These are phyloP conservation scores for Psilocybe cubensis DNA, from an alignment of 768 basidiomycete genomes.

Conservation along the genomic window DNA sequence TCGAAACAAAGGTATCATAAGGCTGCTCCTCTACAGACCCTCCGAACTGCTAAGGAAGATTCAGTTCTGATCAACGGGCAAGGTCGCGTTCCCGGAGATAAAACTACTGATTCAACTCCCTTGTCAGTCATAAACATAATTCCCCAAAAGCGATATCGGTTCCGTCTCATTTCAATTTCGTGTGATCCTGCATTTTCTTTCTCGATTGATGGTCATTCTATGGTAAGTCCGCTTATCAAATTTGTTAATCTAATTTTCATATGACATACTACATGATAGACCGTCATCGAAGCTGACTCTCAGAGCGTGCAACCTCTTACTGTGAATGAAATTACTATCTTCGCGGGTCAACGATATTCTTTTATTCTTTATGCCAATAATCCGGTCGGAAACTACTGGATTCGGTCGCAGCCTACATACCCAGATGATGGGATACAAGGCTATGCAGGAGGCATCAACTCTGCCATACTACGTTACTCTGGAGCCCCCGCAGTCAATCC, in stretches of 20 bases:
- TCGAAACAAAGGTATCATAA: not conserved
- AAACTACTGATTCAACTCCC: conserved; percentile 31
- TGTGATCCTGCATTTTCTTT: conserved; percentile 47
- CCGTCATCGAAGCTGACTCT: conserved; percentile 43
- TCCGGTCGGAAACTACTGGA: conserved; percentile 45
- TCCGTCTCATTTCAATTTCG: conserved; percentile 23
- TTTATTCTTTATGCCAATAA: conserved; percentile 44
- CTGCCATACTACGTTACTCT: conserved; percentile 41
- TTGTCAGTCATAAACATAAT: conserved; percentile 44
- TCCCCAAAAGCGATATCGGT: conserved; percentile 41
- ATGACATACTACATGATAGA: conserved; percentile 18
- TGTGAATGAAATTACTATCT: conserved; percentile 37
- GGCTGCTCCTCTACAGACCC: not conserved
- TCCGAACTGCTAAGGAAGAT: not conserved
- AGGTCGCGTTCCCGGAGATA: conserved; percentile 44
- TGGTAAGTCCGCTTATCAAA: conserved; percentile 22
- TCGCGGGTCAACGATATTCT: conserved; percentile 45
- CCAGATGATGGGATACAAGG: conserved; percentile 29
- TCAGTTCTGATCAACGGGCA: conserved; percentile 48
- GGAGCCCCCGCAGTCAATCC: conserved; percentile 25
- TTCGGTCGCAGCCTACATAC: conserved; percentile 35
- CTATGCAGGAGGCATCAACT: conserved; percentile 42
- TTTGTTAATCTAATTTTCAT: not conserved
- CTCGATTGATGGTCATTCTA: conserved; percentile 45
- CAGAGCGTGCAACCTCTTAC: conserved; percentile 35